These are phyloP conservation scores for Bjerkandera adusta DNA, from an alignment of 1,284 basidiomycete genomes.

Conservation along the genomic window DNA sequence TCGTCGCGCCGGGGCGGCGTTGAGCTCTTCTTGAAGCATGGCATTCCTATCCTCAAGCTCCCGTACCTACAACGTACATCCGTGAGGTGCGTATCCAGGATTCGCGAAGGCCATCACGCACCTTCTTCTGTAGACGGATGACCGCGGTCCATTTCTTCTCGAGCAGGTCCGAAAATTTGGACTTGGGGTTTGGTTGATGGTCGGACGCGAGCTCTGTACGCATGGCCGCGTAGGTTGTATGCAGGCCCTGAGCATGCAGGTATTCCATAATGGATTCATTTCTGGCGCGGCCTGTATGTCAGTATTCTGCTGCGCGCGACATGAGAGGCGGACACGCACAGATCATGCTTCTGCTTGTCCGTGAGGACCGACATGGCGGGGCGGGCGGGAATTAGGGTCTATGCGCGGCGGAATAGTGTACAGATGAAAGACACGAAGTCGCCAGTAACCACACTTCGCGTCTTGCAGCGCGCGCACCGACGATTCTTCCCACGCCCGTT, in stretches of 20 bases:
- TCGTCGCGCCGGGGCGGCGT: conserved; percentile 57
- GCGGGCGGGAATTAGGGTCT: no score
- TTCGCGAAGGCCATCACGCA: conserved; percentile 29
- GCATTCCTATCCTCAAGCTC: conserved; percentile 82
- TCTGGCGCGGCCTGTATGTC: conserved; percentile 35
- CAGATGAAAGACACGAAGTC: no score
- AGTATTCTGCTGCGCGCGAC: neutral
- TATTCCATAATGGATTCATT: conserved; percentile 88
- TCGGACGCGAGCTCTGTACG: conserved; percentile 57
- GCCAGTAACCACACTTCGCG: no score
- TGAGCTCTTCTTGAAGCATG: conserved; percentile 75
- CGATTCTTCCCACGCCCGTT: no score
- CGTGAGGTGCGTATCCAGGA: neutral
- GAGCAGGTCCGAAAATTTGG: conserved; percentile 79
- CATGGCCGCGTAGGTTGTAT: conserved; percentile 61
- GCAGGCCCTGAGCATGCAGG: conserved; percentile 66
- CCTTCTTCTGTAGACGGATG: conserved; percentile 92
- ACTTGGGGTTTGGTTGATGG: conserved; percentile 79
- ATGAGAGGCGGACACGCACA: conserved; percentile 47
- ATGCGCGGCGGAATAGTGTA: no score
- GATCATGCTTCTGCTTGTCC: conserved; percentile 80
- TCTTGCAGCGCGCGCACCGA: no score
- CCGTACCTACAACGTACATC: conserved; percentile 63
- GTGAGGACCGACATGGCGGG: conserved; percentile 57
- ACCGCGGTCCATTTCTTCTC: conserved; percentile 97